phyloP scores from a whole-genome alignment of 208 protist genomes.

The Leishmania gerbilli region DNA sequence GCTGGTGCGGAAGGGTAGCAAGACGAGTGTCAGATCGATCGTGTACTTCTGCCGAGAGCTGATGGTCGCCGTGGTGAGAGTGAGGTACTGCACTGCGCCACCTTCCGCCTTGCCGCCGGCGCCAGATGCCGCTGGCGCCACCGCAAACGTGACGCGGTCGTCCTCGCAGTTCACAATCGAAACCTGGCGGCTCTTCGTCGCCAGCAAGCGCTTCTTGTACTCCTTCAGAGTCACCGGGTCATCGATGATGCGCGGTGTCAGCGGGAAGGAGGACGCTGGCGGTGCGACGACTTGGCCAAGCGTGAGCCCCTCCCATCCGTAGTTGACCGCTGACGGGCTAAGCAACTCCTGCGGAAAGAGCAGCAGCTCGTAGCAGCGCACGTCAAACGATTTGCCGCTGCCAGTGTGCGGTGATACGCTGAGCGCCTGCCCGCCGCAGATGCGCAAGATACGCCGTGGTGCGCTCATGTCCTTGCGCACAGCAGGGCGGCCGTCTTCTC shows the following conservation, averaged over 20 bases:
- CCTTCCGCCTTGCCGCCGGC: background rate
- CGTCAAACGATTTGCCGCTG: slow-evolving; percentile 35
- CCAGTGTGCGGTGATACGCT: slow-evolving; percentile 32
- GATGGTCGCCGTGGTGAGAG: slow-evolving; percentile 69
- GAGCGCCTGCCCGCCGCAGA: slow-evolving; percentile 71
- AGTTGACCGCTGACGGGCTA: slow-evolving; percentile 54
- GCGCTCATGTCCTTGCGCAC: slow-evolving; percentile 34
- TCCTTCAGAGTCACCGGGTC: slow-evolving; percentile 56
- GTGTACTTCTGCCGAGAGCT: slow-evolving; percentile 61
- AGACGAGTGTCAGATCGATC: slow-evolving; percentile 69
- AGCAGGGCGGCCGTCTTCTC: slow-evolving; percentile 47
- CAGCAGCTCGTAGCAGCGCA: slow-evolving; percentile 77
- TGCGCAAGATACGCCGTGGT: slow-evolving; percentile 69
- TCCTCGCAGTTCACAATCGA: slow-evolving; percentile 54
- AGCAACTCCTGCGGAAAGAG: slow-evolving; percentile 65
- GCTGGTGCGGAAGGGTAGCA: slow-evolving; percentile 64
- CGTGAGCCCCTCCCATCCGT: slow-evolving; percentile 60
- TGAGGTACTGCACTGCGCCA: slow-evolving; percentile 43
- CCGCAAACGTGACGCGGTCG: slow-evolving; percentile 53
- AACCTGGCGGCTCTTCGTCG: slow-evolving; percentile 42
- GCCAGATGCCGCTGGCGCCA: background rate
- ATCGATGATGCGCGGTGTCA: slow-evolving; percentile 68
- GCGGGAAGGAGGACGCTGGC: slow-evolving; percentile 60
- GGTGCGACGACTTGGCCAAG: slow-evolving; percentile 67
- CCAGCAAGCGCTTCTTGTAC: slow-evolving; percentile 64